A percentile compares a stretch with the other conserved stretches of the same genome.
Evolutionary conservation across 371 early-diverging fungal genomes (phyloP).

Genomic region (Mortierella sp.): DNA sequence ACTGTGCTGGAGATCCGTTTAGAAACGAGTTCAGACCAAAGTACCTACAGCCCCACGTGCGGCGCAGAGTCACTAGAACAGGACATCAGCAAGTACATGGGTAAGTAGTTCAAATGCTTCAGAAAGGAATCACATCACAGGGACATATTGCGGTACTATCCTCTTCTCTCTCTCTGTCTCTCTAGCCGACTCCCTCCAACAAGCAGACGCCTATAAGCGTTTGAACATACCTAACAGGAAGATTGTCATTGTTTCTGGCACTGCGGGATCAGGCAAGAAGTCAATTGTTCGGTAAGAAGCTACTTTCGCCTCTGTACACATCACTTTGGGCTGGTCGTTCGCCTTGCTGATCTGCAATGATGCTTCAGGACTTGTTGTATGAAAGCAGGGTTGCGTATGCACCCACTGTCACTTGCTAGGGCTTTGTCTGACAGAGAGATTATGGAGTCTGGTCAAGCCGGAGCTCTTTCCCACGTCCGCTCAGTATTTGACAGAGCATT

Average conservation of each 20-base stretch:
- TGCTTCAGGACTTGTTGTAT: conserved; percentile 18
- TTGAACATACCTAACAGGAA: conserved; percentile 48
- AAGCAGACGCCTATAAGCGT: conserved; percentile 24
- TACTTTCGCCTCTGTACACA: background rate
- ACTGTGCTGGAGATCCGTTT: conserved; percentile 17
- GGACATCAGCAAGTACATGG: conserved; percentile 29
- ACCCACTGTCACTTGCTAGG: conserved; percentile 28
- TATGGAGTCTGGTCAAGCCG: conserved; percentile 40
- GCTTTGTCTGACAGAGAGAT: conserved; percentile 36
- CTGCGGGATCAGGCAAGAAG: conserved; percentile 51
- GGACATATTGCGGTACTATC: background rate
- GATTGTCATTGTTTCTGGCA: conserved; percentile 35
- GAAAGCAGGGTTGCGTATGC: conserved; percentile 11
- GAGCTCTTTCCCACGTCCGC: conserved; percentile 24
- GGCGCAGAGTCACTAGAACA: conserved; percentile 18
- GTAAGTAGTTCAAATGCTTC: conserved; percentile 5
- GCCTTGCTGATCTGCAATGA: background rate
- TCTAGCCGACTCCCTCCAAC: conserved; percentile 28
- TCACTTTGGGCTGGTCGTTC: background rate
- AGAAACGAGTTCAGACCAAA: background rate
- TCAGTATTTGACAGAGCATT: conserved; percentile 39
- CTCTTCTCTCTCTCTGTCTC: background rate
- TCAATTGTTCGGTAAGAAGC: conserved; percentile 14
- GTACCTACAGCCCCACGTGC: background rate
- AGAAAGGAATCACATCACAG: too few species aligned